Evolutionary conservation across 1,284 basidiomycete genomes (phyloP).

Genomic region (Ceratorhiza oryzae-sativae): DNA sequence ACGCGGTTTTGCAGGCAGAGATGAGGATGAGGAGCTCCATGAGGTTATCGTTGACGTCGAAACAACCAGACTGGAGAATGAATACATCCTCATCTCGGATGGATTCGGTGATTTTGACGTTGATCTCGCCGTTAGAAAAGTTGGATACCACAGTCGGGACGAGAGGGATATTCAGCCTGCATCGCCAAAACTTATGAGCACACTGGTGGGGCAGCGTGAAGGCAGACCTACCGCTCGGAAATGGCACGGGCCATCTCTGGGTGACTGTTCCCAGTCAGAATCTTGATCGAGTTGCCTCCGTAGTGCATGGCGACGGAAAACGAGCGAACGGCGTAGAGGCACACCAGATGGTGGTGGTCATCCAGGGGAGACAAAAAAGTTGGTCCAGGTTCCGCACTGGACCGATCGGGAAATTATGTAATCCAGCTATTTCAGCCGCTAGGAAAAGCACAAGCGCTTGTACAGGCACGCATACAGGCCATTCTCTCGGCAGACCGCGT

Average conservation of each 20-base stretch:
- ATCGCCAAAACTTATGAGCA: not conserved
- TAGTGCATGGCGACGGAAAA: constrained; percentile 66
- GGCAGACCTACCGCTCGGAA: constrained; percentile 86
- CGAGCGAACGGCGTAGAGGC: not conserved
- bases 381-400: constrained; percentile 9
- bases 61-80: constrained; percentile 87
- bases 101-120: constrained; percentile 91
- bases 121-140: constrained; percentile 95
- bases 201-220: not conserved
- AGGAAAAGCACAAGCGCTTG: not conserved
- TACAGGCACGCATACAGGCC: not conserved
- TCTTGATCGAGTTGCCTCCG: constrained; percentile 89
- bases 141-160: constrained; percentile 93
- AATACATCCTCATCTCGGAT: constrained; percentile 98
- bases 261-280: constrained; percentile 97
- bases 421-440: not conserved
- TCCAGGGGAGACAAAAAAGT: constrained; percentile 15
- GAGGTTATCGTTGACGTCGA: constrained; percentile 82
- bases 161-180: constrained; percentile 88
- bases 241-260: constrained; percentile 95
- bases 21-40: constrained; percentile 93
- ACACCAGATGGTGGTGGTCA: constrained; percentile 15
- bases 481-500: not conserved
- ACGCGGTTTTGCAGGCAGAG: constrained; percentile 96
- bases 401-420: constrained; percentile 17